phyloP scores from a whole-genome alignment of 2,329 filamentous ascomycete genomes.

The Penicillium sp. region DNA sequence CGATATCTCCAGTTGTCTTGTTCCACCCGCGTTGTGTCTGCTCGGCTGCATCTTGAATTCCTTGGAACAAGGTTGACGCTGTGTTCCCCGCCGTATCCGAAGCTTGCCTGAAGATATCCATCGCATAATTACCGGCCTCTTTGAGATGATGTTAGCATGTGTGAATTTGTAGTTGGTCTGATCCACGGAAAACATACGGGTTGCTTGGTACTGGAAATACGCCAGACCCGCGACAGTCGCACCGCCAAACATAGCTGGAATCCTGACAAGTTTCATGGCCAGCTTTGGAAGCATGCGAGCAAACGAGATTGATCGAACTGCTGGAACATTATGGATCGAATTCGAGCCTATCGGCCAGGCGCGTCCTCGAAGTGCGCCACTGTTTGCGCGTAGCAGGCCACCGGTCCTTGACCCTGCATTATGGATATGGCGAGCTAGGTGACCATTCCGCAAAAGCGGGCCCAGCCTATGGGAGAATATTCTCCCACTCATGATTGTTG shows the following conservation, averaged over 20 bases:
- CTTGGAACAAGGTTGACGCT: slow-evolving; percentile 70
- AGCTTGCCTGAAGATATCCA: slow-evolving; percentile 73
- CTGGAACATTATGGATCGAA: slow-evolving; percentile 77
- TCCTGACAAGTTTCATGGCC: slow-evolving; percentile 81
- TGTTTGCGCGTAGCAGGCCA: slow-evolving; percentile 68
- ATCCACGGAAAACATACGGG: slow-evolving; percentile 60
- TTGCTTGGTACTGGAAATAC: slow-evolving; percentile 95
- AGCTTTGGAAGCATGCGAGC: slow-evolving; percentile 76
- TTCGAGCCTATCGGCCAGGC: slow-evolving; percentile 77
- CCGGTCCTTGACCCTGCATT: slow-evolving; percentile 62
- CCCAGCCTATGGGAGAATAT: slow-evolving; percentile 73
- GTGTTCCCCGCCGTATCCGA: slow-evolving; percentile 70
- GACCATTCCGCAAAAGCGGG: slow-evolving; percentile 65
- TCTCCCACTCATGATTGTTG: slow-evolving; percentile 67
- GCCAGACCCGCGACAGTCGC: slow-evolving; percentile 82
- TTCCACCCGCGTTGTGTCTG: slow-evolving; percentile 82
- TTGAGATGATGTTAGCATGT: slow-evolving; percentile 10
- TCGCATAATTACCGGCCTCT: slow-evolving; percentile 75
- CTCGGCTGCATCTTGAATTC: slow-evolving; percentile 72
- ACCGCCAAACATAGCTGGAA: slow-evolving; percentile 90
- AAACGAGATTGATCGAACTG: slow-evolving; percentile 67
- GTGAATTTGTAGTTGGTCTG: not conserved
- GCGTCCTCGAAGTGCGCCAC: slow-evolving; percentile 62
- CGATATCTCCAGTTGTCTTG: slow-evolving; percentile 76
- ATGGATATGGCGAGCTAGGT: slow-evolving; percentile 65